Evolutionary conservation across 2,329 filamentous ascomycete genomes (phyloP).

Genomic region (Ascochyta lentis): DNA sequence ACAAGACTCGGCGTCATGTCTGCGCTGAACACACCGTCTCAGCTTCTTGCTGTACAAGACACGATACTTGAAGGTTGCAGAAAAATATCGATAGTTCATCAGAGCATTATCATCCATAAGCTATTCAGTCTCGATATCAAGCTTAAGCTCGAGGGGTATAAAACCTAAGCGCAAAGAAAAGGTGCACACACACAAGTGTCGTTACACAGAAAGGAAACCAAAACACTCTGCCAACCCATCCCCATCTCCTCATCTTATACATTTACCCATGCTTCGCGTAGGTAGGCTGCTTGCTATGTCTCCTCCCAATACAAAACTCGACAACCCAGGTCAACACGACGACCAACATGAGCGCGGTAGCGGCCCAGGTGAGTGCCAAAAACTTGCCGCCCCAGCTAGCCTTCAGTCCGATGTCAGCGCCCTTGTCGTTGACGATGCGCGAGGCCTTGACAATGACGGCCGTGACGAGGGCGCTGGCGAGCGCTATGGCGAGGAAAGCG

Average conservation of each 20-base stretch:
- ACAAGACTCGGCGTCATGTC: too few species aligned
- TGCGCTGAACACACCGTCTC: too few species aligned
- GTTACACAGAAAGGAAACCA: conserved; percentile 1
- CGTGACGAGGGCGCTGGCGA: conserved; percentile 76
- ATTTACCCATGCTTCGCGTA: conserved; percentile 33
- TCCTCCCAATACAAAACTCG: conserved; percentile 38
- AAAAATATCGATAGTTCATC: not conserved
- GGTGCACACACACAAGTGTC: too few species aligned
- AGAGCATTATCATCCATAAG: not conserved
- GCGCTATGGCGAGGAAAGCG: conserved; percentile 67
- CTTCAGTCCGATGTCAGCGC: conserved; percentile 57
- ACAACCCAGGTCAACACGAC: conserved; percentile 39
- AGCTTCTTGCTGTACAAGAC: too few species aligned
- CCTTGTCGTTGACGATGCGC: conserved; percentile 61
- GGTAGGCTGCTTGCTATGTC: conserved; percentile 18
- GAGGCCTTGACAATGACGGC: conserved; percentile 64
- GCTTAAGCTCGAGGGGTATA: conserved; percentile 16
- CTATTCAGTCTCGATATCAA: conserved; percentile 9
- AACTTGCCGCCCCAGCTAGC: conserved; percentile 62
- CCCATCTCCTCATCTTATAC: not conserved
- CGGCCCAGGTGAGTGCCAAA: conserved; percentile 66
- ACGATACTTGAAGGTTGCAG: too few species aligned
- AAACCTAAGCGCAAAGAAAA: conserved; percentile 2
- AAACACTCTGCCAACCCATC: not conserved
- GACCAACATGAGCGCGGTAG: conserved; percentile 55